Base-by-base conservation (phyloP, 352 stramenopile species). In the Pythium scleroteichum region DNA sequence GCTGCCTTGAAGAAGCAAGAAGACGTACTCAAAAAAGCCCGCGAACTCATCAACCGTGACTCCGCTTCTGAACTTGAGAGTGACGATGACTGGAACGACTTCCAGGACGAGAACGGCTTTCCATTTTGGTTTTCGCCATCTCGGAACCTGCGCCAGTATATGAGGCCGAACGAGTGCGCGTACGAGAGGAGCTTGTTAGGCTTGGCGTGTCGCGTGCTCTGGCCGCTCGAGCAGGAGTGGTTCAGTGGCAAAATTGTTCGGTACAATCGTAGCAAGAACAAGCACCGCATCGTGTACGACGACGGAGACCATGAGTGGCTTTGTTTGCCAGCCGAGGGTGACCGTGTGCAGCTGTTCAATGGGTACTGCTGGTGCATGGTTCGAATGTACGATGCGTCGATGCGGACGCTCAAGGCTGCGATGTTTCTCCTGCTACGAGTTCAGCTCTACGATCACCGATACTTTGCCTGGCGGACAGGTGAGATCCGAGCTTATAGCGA, bases 91-190 rank as follows among this genome's bases (percentile, higher is more conserved):
- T 94, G 85, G 85, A 65, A 67, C 13, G 82, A 89, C 26, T 88
- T 90, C 32, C 53, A 77, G 42, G 80, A 90, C 46, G 76, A 87
- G 17, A 68, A 74, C 20, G 81, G 77, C 4, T 76, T 85, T 41
- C 71, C 76, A 48, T 92, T 91, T 48, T 94, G 82, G 79, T 94
- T 92, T 66, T 94, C 85, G 9, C 79, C 85, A 7, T 92, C 81
- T 14, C 71, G 77, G 4, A 85, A 89, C 46, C 55, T 72, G 35
- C 76, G 80, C 0, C 59, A 73, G 13, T 85, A 86, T 56, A 67
- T 92, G 16, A 75, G 84, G 14, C 85, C 82, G n/a, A 91, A 89
- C 44, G 78, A 90, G 14, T 70, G 72, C 26, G 80, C 78, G 0
- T 55, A 61, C 10, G 72, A 87, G 42, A 80, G 78, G 59, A 67